A percentile compares a stretch with the other conserved stretches of the same genome.
phyloP scores from a whole-genome alignment of 192 early-diverging fungal species.

The Ramicandelaber brevisporus region DNA sequence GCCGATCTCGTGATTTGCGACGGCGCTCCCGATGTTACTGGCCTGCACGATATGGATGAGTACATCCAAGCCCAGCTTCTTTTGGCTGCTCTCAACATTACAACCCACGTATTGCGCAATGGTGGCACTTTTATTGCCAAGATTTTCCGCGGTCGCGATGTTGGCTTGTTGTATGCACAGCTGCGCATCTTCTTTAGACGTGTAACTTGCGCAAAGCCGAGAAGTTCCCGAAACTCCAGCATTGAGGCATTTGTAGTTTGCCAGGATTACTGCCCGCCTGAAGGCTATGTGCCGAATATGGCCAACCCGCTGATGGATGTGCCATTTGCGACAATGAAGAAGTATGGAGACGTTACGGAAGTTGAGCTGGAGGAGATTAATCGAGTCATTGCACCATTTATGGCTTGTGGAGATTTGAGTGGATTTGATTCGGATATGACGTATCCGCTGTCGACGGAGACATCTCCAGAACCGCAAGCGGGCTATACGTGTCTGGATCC shows the following conservation, averaged over 20 bases:
- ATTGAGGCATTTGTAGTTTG: conserved; percentile 90
- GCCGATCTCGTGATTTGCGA: conserved; percentile 91
- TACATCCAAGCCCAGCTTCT: conserved; percentile 95
- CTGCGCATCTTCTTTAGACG: conserved; percentile 73
- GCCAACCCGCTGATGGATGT: conserved; percentile 67
- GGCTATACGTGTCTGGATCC: conserved; percentile 36
- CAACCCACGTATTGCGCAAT: conserved; percentile 65
- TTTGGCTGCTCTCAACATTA: conserved; percentile 88
- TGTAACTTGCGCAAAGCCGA: conserved; percentile 81
- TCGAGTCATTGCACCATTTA: conserved; percentile 61
- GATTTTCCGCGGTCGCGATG: conserved; percentile 90
- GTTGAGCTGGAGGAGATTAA: conserved; percentile 41
- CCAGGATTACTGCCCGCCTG: conserved; percentile 65
- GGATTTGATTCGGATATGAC: conserved; percentile 77
- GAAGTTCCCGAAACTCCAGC: conserved; percentile 79
- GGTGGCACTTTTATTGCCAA: conserved; percentile 96
- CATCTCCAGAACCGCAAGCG: conserved; percentile 7
- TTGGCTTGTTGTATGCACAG: conserved; percentile 73
- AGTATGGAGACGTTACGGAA: too few species aligned
- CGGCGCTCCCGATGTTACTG: conserved; percentile 90
- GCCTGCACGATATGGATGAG: conserved; percentile 96
- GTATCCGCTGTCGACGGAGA: conserved; percentile 35
- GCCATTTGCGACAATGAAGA: conserved; percentile 37
- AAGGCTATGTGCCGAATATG: conserved; percentile 70
- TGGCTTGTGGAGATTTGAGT: conserved; percentile 74